These are phyloP conservation scores for Chrysanthemum lavandulifolium DNA, from an alignment of 129 eudicot genomes.

Conservation along the genomic window DNA sequence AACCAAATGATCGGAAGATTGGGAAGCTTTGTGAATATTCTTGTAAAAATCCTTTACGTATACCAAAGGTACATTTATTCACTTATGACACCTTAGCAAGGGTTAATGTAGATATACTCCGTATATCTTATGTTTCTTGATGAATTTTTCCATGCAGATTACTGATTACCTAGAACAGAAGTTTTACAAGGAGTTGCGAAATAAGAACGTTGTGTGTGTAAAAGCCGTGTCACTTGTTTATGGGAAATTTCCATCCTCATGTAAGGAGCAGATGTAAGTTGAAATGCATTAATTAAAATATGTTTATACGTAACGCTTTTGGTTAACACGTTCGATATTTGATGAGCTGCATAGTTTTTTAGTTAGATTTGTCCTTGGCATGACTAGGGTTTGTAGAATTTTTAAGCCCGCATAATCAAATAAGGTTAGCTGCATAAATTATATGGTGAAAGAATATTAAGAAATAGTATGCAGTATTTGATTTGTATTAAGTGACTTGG, in stretches of 20 bases:
- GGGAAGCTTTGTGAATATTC: slow-evolving; percentile 89
- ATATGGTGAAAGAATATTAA: too few species aligned
- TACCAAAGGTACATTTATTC: slow-evolving; percentile 58
- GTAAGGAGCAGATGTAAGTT: slow-evolving; percentile 97
- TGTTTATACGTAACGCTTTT: neutral
- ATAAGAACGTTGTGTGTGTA: slow-evolving; percentile 56
- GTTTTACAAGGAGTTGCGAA: slow-evolving; percentile 78
- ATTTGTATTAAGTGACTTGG: too few species aligned
- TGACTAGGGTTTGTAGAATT: too few species aligned
- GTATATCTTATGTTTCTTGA: slow-evolving; percentile 5
- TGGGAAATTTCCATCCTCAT: slow-evolving; percentile 73
- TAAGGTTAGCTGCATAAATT: too few species aligned
- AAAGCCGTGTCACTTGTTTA: slow-evolving; percentile 65
- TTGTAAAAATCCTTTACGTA: slow-evolving; percentile 66
- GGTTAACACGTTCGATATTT: neutral
- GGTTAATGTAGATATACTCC: neutral
- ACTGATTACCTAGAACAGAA: slow-evolving; percentile 74
- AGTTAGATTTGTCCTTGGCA: too few species aligned
- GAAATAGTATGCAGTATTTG: too few species aligned
- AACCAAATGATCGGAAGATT: slow-evolving; percentile 77
- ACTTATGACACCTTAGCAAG: slow-evolving; percentile 5
- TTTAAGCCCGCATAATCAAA: too few species aligned
- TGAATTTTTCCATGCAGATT: slow-evolving; percentile 45
- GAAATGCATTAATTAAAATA: slow-evolving; percentile 5
- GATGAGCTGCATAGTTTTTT: too few species aligned